phyloP scores from a whole-genome alignment of 352 stramenopile species.

The Peronospora belbahrii region DNA sequence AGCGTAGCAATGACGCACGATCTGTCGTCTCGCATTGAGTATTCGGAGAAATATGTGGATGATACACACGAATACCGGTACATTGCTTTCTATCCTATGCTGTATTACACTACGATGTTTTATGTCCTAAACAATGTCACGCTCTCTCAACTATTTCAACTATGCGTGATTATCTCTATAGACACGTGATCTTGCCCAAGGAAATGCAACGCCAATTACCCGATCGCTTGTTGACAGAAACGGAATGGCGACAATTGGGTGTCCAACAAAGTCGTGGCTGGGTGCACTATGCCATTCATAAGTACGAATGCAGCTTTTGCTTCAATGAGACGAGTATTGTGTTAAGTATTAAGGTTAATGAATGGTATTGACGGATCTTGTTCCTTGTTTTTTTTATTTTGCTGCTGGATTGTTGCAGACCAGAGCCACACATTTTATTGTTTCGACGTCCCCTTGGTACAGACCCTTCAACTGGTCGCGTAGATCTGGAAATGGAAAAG shows the following conservation, averaged over 20 bases:
- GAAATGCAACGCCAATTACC: conserved; percentile 95
- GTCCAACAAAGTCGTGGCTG: conserved; percentile 97
- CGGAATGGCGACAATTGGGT: conserved; percentile 95
- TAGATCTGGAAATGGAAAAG: conserved; percentile 91
- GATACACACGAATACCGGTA: conserved; percentile 91
- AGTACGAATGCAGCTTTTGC: conserved; percentile 55
- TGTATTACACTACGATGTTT: too few species aligned
- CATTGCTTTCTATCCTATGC: background rate
- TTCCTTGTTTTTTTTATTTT: conserved; percentile 14
- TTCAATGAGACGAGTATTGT: background rate
- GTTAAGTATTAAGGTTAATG: background rate
- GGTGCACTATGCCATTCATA: conserved; percentile 99
- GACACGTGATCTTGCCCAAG: conserved; percentile 96
- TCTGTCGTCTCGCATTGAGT: conserved; percentile 89
- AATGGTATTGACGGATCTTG: conserved; percentile 4
- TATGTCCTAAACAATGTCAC: too few species aligned
- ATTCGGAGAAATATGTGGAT: conserved; percentile 93
- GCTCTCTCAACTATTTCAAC: too few species aligned
- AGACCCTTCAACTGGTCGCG: conserved; percentile 90
- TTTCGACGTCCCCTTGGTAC: conserved; percentile 96
- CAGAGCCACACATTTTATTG: conserved; percentile 98
- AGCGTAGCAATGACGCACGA: conserved; percentile 61
- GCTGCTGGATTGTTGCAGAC: conserved; percentile 42
- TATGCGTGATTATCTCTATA: conserved; percentile 19
- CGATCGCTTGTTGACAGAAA: conserved; percentile 93